Base-by-base conservation (phyloP, 768 basidiomycete genomes). In the Mycena galopus region DNA sequence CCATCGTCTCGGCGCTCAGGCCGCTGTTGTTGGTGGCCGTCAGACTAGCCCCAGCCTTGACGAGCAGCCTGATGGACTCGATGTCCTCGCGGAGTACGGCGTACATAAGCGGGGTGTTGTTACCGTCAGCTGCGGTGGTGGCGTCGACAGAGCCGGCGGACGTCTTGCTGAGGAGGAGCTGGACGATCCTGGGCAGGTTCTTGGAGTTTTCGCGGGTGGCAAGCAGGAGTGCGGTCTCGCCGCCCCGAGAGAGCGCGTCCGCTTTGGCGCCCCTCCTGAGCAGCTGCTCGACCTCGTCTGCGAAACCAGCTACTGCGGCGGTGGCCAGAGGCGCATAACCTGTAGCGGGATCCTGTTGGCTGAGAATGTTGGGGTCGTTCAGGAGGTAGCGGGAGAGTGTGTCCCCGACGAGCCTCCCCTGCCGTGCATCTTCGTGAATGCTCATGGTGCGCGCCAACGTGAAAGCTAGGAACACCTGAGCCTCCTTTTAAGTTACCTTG, bases 101-200 rank as follows among this genome's bases (percentile, higher is more conserved):
- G 69, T 63, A 64, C 69, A 70, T 70, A 27, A 70, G 55, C 53
- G 69, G 50, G 27, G 69, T 70, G 37, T 70, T 70, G 69, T 70
- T 70, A 37, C 53, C 53, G 69, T 64, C 42, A 50, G 51, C 69
- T 27, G 69, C 27, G 39, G 51, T 70, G 51, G 69, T 70, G 29
- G 60, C 61, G 62, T 70, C 69, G 61, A 70, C 39, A 23, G 67
- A 51, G 47, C 50, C 55, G 21, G 60, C 37, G 17, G 60, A 39
- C 69, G 44, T 70, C 55, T 57, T 63, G 50, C 29, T 51, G 53
- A 70, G 53, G 42, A 70, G 69, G 42, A 70, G 69, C 69, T 70
- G 61, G 27, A 64, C 61, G 33, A 70, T 70, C 25, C 60, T 37
- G 37, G 69, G 27, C 42, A 51, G 69, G 61, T 70, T 58, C 51